These are phyloP conservation scores for Dictyostelium intermedium DNA, from an alignment of 78 protist genomes.

Conservation along the genomic window DNA sequence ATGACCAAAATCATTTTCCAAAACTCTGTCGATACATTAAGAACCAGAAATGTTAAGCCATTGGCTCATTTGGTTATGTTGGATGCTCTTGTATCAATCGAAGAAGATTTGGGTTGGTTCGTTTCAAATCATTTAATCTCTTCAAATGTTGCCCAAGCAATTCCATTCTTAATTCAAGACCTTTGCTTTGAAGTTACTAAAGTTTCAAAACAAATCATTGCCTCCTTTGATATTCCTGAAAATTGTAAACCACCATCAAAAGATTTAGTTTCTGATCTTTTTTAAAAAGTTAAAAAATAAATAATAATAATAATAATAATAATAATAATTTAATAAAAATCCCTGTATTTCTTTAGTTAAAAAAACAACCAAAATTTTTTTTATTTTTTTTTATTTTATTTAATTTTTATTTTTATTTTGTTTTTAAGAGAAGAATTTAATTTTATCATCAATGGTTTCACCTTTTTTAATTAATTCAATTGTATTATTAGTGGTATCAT, in stretches of 20 bases:
- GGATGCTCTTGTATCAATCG: slow-evolving; percentile 3
- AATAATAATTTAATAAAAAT: neutral
- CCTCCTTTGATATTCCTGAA: slow-evolving; percentile 46
- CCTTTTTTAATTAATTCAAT: slow-evolving; percentile 23
- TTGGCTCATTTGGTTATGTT: neutral
- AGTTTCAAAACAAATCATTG: neutral
- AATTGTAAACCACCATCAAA: neutral
- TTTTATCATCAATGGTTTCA: slow-evolving; percentile 62
- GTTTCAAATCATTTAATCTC: slow-evolving; percentile 15
- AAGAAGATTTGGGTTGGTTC: slow-evolving; percentile 66
- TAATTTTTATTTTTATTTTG: neutral
- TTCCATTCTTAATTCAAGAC: slow-evolving; percentile 36
- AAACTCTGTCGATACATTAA: neutral
- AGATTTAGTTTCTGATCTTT: slow-evolving; percentile 11
- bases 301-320: neutral
- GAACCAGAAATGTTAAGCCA: neutral
- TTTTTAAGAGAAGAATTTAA: slow-evolving; percentile 36
- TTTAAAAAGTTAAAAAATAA: neutral
- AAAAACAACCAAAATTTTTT: too few species aligned
- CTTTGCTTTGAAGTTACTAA: neutral
- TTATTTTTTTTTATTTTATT: neutral
- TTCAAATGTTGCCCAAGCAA: neutral
- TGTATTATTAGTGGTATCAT: neutral
- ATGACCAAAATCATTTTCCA: neutral
- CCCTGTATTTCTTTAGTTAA: neutral